phyloP scores from a whole-genome alignment of 805 yeast genomes.

The Suhomyces sp. region DNA sequence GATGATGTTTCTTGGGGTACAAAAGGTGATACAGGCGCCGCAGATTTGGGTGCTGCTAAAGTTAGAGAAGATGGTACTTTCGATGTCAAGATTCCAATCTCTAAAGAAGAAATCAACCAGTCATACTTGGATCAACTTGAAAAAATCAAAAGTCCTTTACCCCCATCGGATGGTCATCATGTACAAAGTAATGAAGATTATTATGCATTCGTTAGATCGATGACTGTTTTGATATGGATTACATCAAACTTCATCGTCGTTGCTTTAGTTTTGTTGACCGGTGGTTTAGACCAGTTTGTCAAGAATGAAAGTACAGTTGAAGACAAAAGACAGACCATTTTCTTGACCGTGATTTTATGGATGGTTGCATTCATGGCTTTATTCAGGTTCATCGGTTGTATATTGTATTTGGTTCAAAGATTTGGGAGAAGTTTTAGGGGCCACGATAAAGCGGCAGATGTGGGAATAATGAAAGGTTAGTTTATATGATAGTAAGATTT shows the following conservation, averaged over 20 bases:
- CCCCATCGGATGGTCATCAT: slow-evolving; percentile 23
- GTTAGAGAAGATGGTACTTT: slow-evolving; percentile 53
- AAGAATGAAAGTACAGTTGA: slow-evolving; percentile 11
- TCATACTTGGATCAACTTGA: slow-evolving; percentile 52
- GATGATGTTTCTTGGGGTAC: slow-evolving; percentile 76
- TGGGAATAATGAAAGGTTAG: background rate
- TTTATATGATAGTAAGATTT: background rate
- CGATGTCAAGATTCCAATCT: slow-evolving; percentile 51
- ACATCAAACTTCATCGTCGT: slow-evolving; percentile 40
- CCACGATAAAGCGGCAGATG: slow-evolving; percentile 3
- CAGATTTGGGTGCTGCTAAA: slow-evolving; percentile 53
- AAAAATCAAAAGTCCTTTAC: slow-evolving; percentile 46
- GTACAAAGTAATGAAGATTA: slow-evolving; percentile 41
- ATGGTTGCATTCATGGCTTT: slow-evolving; percentile 59
- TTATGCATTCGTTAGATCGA: slow-evolving; percentile 43
- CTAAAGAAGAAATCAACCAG: slow-evolving; percentile 52
- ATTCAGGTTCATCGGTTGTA: slow-evolving; percentile 54
- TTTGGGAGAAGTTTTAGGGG: slow-evolving; percentile 25
- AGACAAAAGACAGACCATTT: slow-evolving; percentile 34
- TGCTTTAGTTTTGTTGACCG: slow-evolving; percentile 43
- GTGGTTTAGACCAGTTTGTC: slow-evolving; percentile 42
- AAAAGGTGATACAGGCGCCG: slow-evolving; percentile 63
- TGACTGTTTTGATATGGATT: slow-evolving; percentile 49
- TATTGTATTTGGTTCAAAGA: slow-evolving; percentile 44
- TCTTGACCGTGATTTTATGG: slow-evolving; percentile 56